These are phyloP conservation scores for Wickerhamiella allomyrinae DNA, from an alignment of 805 yeast species.

Conservation along the genomic window DNA sequence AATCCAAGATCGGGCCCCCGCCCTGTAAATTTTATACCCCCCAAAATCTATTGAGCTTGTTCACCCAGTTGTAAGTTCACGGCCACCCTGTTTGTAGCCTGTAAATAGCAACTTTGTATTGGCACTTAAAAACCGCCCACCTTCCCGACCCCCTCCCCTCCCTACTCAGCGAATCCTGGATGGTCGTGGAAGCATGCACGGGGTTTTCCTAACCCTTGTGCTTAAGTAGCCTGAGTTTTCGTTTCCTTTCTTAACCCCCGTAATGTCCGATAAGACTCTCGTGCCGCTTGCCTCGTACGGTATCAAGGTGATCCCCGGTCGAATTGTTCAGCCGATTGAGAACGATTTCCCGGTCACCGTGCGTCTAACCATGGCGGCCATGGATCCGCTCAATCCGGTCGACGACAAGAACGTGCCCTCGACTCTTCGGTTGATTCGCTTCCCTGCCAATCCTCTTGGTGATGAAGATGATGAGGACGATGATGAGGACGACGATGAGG, in stretches of 20 bases:
- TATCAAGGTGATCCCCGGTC: constrained; percentile 73
- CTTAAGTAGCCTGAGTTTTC: not conserved
- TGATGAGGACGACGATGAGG: constrained; percentile 19
- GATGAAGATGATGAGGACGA: constrained; percentile 24
- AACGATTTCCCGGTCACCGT: constrained; percentile 80
- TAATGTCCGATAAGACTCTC: constrained; percentile 23
- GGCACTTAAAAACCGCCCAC: too few species aligned
- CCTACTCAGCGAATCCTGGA: not conserved
- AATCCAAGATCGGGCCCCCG: too few species aligned
- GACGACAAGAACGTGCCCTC: constrained; percentile 46
- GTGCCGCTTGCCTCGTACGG: constrained; percentile 79
- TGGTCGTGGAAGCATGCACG: not conserved
- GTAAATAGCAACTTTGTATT: too few species aligned
- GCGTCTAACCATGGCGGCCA: constrained; percentile 86
- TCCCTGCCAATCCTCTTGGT: constrained; percentile 23
- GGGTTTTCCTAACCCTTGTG: not conserved
- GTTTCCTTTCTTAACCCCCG: not conserved
- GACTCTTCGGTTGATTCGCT: constrained; percentile 61
- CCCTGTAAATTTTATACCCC: too few species aligned
- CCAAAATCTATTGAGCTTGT: too few species aligned
- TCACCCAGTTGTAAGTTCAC: too few species aligned
- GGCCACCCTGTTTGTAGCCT: too few species aligned
- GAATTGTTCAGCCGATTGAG: constrained; percentile 76
- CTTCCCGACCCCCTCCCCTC: not conserved
- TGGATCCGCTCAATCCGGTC: constrained; percentile 76